phyloP scores from a whole-genome alignment of 2,329 filamentous ascomycete genomes.

The Dactylonectria macrodidyma region DNA sequence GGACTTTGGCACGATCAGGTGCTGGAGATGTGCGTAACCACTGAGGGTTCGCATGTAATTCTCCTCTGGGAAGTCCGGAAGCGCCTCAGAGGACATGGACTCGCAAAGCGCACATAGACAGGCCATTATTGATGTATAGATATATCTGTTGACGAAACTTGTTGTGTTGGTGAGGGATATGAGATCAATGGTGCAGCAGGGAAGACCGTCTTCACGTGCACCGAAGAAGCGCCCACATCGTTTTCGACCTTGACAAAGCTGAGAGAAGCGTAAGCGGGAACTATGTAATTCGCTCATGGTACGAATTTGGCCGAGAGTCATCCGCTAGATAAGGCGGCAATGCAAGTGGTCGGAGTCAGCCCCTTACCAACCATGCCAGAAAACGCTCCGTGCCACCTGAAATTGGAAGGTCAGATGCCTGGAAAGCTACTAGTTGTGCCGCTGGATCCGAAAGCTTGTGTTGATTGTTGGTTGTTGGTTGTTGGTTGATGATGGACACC shows the following conservation, averaged over 20 bases:
- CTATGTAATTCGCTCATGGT: not conserved
- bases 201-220: no score
- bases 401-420: not conserved
- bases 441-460: not conserved
- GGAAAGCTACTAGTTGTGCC: not conserved
- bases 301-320: not conserved
- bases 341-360: not conserved
- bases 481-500: not conserved
- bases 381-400: not conserved
- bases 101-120: no score
- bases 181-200: no score
- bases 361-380: constrained; percentile 1
- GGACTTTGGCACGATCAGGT: no score
- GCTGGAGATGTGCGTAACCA: no score
- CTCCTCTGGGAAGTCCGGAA: no score
- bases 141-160: no score
- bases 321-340: not conserved
- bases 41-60: no score
- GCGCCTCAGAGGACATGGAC: no score
- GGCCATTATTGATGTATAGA: no score
- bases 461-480: not conserved
- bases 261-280: not conserved
- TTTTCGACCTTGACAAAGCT: constrained; percentile 3
- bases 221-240: not conserved
- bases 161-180: no score